Percentiles rank a stretch among this genome's conserved stretches.
Evolutionary conservation across 352 stramenopile species (phyloP).

Genomic region (Paralagenidium karlingii): DNA sequence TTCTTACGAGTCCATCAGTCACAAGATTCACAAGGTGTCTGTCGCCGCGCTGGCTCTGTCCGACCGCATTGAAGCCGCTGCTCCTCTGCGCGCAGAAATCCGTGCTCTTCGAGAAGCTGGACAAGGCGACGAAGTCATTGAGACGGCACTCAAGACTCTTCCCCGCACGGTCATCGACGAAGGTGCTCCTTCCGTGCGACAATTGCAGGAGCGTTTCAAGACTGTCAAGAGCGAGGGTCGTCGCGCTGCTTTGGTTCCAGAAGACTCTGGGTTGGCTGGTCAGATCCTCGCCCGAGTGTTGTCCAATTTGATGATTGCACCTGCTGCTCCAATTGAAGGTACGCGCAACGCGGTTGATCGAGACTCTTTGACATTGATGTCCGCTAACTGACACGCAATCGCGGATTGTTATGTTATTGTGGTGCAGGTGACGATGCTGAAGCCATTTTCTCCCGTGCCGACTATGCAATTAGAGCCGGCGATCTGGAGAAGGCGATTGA

Average conservation of each 20-base stretch:
- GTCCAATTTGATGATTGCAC: slow-evolving; percentile 64
- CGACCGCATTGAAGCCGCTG: slow-evolving; percentile 66
- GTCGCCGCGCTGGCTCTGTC: slow-evolving; percentile 65
- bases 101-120: slow-evolving; percentile 50
- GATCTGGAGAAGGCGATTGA: slow-evolving; percentile 58
- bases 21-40: slow-evolving; percentile 75
- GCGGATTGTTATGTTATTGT: too few relatives aligned
- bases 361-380: too few relatives aligned
- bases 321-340: slow-evolving; percentile 64
- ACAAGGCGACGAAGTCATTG: slow-evolving; percentile 63
- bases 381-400: too few relatives aligned
- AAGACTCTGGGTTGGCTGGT: slow-evolving; percentile 51
- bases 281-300: slow-evolving; percentile 59
- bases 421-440: slow-evolving; percentile 54
- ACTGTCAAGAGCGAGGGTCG: slow-evolving; percentile 62
- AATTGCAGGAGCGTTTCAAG: slow-evolving; percentile 77
- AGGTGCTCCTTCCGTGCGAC: slow-evolving; percentile 50
- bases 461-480: slow-evolving; percentile 70
- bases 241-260: slow-evolving; percentile 49
- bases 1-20: slow-evolving; percentile 75
- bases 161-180: slow-evolving; percentile 43
- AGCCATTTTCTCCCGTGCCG: slow-evolving; percentile 62
- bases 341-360: too few relatives aligned
- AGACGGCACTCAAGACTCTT: slow-evolving; percentile 47
- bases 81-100: slow-evolving; percentile 57